phyloP scores from a whole-genome alignment of 1,284 basidiomycete species.

The Xanthoconium separans region DNA sequence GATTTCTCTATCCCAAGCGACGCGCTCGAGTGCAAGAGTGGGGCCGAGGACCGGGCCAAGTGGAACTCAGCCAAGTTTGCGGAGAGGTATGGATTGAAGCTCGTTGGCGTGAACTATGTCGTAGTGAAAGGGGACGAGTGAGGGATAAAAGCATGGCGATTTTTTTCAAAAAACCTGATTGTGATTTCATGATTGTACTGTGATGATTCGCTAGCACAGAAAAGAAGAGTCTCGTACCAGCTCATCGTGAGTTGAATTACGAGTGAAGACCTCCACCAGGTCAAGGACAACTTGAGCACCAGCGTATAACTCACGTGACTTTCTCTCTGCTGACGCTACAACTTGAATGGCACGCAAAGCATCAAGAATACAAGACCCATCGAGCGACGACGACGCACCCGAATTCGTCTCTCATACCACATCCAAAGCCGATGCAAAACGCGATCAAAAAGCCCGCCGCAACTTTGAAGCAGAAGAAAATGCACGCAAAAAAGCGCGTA shows the following conservation, averaged over 20 bases:
- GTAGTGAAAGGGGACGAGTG: slow-evolving; percentile 27
- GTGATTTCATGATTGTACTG: too few relatives aligned
- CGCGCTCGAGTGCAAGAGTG: slow-evolving; percentile 47
- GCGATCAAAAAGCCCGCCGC: slow-evolving; percentile 33
- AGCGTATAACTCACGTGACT: too few relatives aligned
- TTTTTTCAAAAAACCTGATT: too few relatives aligned
- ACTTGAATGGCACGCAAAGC: slow-evolving; percentile 19
- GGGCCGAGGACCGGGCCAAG: slow-evolving; percentile 45
- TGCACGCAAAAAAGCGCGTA: slow-evolving; percentile 38
- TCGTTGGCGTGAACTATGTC: slow-evolving; percentile 63
- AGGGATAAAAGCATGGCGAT: too few relatives aligned
- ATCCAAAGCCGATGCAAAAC: slow-evolving; percentile 40
- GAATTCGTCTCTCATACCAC: slow-evolving; percentile 44
- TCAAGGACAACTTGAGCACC: too few relatives aligned
- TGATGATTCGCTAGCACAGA: too few relatives aligned
- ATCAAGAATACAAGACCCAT: slow-evolving; percentile 8
- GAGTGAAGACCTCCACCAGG: too few relatives aligned
- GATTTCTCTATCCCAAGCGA: slow-evolving; percentile 43
- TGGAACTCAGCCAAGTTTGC: slow-evolving; percentile 60
- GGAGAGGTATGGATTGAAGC: slow-evolving; percentile 48
- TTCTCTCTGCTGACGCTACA: too few relatives aligned
- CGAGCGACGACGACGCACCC: slow-evolving; percentile 41
- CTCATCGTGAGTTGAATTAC: too few relatives aligned
- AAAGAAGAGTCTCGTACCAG: too few relatives aligned
- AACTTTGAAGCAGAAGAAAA: slow-evolving; percentile 38